Evolutionary conservation across 495 filamentous ascomycete species (phyloP).

Genomic region (Aspergillus sclerotioniger): DNA sequence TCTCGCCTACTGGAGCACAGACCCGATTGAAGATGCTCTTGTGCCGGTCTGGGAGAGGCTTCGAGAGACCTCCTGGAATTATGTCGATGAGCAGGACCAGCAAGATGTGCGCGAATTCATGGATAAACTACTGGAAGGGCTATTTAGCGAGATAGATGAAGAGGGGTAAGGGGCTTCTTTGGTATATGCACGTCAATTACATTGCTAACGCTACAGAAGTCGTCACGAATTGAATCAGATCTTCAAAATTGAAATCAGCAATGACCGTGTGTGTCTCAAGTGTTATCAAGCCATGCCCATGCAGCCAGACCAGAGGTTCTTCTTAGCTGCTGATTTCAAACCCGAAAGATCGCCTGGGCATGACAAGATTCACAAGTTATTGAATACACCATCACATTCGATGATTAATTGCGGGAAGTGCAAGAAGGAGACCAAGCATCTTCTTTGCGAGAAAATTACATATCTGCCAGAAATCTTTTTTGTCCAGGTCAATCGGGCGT

Average conservation of each 20-base stretch:
- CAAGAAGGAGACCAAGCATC: neutral
- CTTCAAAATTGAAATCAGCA: conserved; percentile 9
- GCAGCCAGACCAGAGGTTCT: neutral
- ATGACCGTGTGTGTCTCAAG: conserved; percentile 1
- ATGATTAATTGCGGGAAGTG: conserved; percentile 4
- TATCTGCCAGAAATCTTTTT: conserved; percentile 17
- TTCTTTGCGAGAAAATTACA: neutral
- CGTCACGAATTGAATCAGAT: neutral
- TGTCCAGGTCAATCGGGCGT: conserved; percentile 13
- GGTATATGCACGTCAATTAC: neutral
- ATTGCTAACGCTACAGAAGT: neutral
- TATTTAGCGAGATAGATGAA: neutral
- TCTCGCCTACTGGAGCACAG: conserved; percentile 22
- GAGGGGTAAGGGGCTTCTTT: conserved; percentile 12
- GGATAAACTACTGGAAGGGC: conserved; percentile 12
- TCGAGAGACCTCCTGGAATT: conserved; percentile 2
- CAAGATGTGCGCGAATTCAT: conserved; percentile 31
- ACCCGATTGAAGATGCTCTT: conserved; percentile 4
- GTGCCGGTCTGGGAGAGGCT: conserved; percentile 7
- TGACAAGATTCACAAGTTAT: neutral
- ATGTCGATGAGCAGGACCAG: conserved; percentile 3
- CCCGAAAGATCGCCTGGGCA: neutral
- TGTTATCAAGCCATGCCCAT: neutral
- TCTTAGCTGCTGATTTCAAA: conserved; percentile 1
- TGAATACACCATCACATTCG: neutral